These are phyloP conservation scores for Microbotryum intermedium DNA, from an alignment of 1,284 basidiomycete species.

Conservation along the genomic window DNA sequence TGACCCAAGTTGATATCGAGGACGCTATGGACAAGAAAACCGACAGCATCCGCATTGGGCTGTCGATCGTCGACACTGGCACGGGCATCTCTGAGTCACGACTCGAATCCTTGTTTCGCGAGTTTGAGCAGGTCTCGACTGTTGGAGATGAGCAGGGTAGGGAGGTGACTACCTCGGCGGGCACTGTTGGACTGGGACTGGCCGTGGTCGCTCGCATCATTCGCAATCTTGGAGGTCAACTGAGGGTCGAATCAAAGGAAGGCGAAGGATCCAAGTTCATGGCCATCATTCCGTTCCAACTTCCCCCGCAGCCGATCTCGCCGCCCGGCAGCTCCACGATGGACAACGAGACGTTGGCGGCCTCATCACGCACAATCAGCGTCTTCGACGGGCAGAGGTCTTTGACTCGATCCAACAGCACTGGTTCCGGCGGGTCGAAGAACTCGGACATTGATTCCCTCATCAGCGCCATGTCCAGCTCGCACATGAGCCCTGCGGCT, in stretches of 20 bases:
- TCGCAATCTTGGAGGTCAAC: constrained; percentile 40
- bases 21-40: constrained; percentile 19
- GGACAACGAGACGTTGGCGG: not conserved
- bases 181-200: constrained; percentile 33
- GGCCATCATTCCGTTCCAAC: constrained; percentile 39
- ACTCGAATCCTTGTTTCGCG: constrained; percentile 72
- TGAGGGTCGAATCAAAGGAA: constrained; percentile 41
- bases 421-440: constrained; percentile 1
- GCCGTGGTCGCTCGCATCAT: constrained; percentile 42
- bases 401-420: constrained; percentile 3
- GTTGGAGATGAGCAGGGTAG: constrained; percentile 14
- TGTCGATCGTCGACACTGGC: constrained; percentile 27
- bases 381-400: not conserved
- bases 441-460: constrained; percentile 30
- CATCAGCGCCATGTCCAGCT: constrained; percentile 28
- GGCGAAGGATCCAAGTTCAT: constrained; percentile 41
- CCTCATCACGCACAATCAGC: not conserved
- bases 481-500: not conserved
- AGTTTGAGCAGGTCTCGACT: constrained; percentile 65
- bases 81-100: constrained; percentile 62
- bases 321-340: not conserved
- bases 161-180: not conserved
- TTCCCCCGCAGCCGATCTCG: constrained; percentile 14
- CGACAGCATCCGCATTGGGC: constrained; percentile 51
- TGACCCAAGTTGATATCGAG: constrained; percentile 24